These are phyloP conservation scores for Talinum fruticosum DNA, from an alignment of 148 eudicot species.

Conservation along the genomic window DNA sequence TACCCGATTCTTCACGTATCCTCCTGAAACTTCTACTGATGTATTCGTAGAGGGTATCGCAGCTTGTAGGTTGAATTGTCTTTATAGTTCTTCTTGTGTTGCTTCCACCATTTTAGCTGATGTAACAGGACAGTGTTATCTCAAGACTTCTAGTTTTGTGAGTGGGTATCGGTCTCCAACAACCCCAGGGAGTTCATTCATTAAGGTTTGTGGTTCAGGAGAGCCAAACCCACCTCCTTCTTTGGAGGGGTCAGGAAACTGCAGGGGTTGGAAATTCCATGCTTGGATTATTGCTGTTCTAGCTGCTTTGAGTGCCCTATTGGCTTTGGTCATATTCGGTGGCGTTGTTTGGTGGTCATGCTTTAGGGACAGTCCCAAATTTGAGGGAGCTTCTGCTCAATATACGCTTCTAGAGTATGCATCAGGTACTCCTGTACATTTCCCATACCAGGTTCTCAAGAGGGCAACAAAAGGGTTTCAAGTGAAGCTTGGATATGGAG, in stretches of 20 bases:
- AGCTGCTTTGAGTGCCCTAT: constrained; percentile 34
- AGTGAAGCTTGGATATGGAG: constrained; percentile 84
- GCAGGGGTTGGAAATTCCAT: constrained; percentile 12
- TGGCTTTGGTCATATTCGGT: constrained; percentile 35
- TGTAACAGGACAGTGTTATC: constrained; percentile 61
- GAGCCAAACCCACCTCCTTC: constrained; percentile 44
- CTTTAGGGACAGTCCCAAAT: constrained; percentile 49
- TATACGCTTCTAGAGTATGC: constrained; percentile 77
- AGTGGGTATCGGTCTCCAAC: constrained; percentile 64
- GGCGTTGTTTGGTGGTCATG: constrained; percentile 62
- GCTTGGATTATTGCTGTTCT: constrained; percentile 46
- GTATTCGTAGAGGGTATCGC: constrained; percentile 33
- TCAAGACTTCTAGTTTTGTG: constrained; percentile 42
- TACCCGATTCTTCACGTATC: constrained; percentile 58
- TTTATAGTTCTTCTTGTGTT: constrained; percentile 40
- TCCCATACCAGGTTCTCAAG: constrained; percentile 54
- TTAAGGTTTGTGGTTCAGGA: constrained; percentile 56
- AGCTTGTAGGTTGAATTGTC: constrained; percentile 55
- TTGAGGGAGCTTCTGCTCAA: constrained; percentile 48
- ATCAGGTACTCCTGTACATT: constrained; percentile 76
- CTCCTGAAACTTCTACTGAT: constrained; percentile 47
- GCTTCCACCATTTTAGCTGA: constrained; percentile 62
- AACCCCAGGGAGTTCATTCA: constrained; percentile 63
- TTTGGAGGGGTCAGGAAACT: neutral
- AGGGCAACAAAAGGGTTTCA: constrained; percentile 59